Base-by-base conservation (phyloP, 2,329 filamentous ascomycete genomes). In the Scytalidium sp. region DNA sequence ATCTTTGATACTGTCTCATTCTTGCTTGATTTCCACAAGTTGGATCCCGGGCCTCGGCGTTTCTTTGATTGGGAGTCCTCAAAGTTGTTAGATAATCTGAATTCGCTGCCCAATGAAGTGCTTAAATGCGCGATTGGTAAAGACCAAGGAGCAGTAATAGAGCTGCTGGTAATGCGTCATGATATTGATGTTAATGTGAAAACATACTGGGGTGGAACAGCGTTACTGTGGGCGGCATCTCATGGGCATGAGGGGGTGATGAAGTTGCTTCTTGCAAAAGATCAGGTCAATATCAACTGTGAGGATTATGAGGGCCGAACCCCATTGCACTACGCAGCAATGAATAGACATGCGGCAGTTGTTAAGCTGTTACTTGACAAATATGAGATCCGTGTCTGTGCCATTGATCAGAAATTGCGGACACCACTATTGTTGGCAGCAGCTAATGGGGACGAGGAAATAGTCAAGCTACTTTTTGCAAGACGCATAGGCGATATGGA, bases 1-100 rank as follows among this genome's bases (percentile, higher is more conserved):
- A 47, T 51, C 40, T 47, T 47, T 41, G 42, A 51, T 44, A 47
- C 49, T 47, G 40, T 21, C 13, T 47, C 21, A 43, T 51, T 51
- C 25, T 44, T 47, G 40, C 49, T 51, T 21, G n/a, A 43, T 40
- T 41, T 44, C 36, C 17, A 51, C 22, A 41, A 45, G 40, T 47
- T 51, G 19, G 22, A 43, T 41, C 39, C 41, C 17, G 17, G n/a
- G 27, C 32, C 32, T 36, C 17, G 32, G 13, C 22, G 45, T 41
- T 40, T 29, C 1, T 47, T 47, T 29, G 29, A 47, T 40, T 50
- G 49, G 49, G 41, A 22, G 15, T 51, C 47, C 20, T 40, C 41
- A 32, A 20, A 47, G 44, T 47, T 51, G 17, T 44, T 51, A 25
- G 20, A 20, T 44, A 47, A 47, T 25, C 44, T 51, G 41, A 25